Base-by-base conservation (phyloP, 768 basidiomycete genomes). In the Pisolithus tinctorius region DNA sequence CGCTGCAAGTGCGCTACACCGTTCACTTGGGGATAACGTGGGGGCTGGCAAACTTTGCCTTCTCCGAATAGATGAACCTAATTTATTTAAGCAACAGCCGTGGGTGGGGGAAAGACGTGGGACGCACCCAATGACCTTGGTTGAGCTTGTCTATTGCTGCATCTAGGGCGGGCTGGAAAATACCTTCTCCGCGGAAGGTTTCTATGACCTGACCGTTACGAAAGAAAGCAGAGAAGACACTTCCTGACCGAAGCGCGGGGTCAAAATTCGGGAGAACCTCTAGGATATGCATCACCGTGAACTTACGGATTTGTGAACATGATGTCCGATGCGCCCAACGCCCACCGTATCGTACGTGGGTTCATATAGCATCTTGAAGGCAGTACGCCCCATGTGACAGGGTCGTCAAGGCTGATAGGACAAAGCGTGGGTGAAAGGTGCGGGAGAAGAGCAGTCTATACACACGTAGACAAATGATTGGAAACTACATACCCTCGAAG, bases 401-500 rank as follows among this genome's bases (percentile, higher is more conserved):
- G 88, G 60, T 91, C 89, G 61, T 93, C 90, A 47, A 90, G 73
- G 20, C 88, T 93, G 34, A 34, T 45, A 61, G 36, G 54, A 23
- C 36, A 31, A 13, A 10, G 14, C 43, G 53, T 52, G 25, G 29
- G 20, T 27, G 47, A 52, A 45, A 53, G 58, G 51, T 20, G 42
- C 14, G 29, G 48, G 17, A 49, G 27, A 26, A 46, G 47, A 27
- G 54, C 17, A 54, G n/a, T 38, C 20, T 26, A 39, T 10, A 74
- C 83, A 50, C 64, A 93, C 84, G 91, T 93, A 46, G 94, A 96
- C 49, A 94, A 83, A 63, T 98, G 94, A 67, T 98, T 98, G 51
- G 86, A 82, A 44, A 96, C 93, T 95, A 4, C 13, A 34, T 14
- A 56, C 23, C 13, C 17, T 39, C 44, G 11, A 39, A 26, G 44